A percentile compares a stretch with the other conserved stretches of the same genome.
Conservation (phyloP, 495 filamentous ascomycete genomes). For the Chaetomium cochliodes region DNA sequence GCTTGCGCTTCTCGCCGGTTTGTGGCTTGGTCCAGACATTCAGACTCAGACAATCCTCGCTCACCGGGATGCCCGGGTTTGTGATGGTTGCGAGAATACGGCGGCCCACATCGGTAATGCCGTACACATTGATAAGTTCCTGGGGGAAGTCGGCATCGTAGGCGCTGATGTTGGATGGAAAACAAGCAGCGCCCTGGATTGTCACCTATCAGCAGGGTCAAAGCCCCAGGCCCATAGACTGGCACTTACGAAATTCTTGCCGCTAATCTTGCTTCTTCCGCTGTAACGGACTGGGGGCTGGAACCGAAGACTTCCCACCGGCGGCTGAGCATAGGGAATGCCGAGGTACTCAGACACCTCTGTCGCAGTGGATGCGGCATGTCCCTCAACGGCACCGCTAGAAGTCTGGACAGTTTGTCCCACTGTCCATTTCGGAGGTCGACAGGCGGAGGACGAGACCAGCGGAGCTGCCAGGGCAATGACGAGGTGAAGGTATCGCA, state of each 20-base stretch:
- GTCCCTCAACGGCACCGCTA: slow-evolving; percentile 25
- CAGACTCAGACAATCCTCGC: slow-evolving; percentile 56
- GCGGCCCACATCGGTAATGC: slow-evolving; percentile 13
- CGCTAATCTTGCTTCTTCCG: slow-evolving; percentile 53
- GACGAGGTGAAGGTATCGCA: background rate
- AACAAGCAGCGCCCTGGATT: background rate
- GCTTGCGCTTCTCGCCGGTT: slow-evolving; percentile 21
- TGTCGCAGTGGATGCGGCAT: slow-evolving; percentile 7
- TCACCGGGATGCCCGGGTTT: slow-evolving; percentile 18
- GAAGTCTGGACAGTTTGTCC: slow-evolving; percentile 25
- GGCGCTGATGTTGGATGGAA: slow-evolving; percentile 5
- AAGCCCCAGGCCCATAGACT: too few relatives aligned
- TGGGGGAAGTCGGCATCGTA: slow-evolving; percentile 9
- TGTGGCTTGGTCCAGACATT: slow-evolving; percentile 48
- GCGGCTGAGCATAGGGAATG: slow-evolving; percentile 54
- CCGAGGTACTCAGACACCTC: slow-evolving; percentile 47
- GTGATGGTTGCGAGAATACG: background rate
- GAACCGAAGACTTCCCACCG: slow-evolving; percentile 50
- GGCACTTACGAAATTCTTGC: slow-evolving; percentile 39
- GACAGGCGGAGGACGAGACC: background rate
- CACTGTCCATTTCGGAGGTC: slow-evolving; percentile 7
- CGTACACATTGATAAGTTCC: slow-evolving; percentile 1
- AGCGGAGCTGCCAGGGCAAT: background rate
- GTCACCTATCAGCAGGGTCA: background rate
- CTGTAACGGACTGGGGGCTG: slow-evolving; percentile 42